Evolutionary conservation across 2,329 filamentous ascomycete species (phyloP).

Genomic region (Talaromyces rugulosus): DNA sequence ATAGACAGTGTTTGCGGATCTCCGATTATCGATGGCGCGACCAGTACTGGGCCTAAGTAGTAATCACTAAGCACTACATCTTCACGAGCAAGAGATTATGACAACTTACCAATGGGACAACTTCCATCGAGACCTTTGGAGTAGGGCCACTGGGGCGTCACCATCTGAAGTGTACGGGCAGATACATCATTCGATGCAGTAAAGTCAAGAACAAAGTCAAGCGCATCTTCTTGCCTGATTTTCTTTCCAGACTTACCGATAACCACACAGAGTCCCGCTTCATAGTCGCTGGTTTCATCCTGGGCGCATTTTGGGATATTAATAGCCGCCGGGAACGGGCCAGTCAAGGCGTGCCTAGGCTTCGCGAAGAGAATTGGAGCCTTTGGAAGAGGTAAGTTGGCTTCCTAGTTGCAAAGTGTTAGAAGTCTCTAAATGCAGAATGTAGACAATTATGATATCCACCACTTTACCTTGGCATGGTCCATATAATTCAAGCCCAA

Average conservation of each 20-base stretch:
- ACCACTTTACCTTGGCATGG: conserved; percentile 22
- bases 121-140: conserved; percentile 55
- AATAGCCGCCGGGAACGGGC: conserved; percentile 23
- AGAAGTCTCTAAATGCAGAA: not conserved
- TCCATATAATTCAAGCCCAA: conserved; percentile 29
- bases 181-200: conserved; percentile 57
- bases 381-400: conserved; percentile 22
- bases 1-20: conserved; percentile 26
- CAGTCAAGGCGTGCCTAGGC: conserved; percentile 24
- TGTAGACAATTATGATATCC: not conserved
- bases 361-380: conserved; percentile 29
- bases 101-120: conserved; percentile 38
- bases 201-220: conserved; percentile 54
- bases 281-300: conserved; percentile 28
- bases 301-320: conserved; percentile 29
- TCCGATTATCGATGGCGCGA: conserved; percentile 23
- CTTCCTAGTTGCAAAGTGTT: conserved; percentile 17
- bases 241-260: conserved; percentile 48
- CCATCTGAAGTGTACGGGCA: conserved; percentile 49
- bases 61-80: not conserved
- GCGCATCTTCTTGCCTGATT: conserved; percentile 43
- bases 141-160: conserved; percentile 59
- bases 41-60: conserved; percentile 20
- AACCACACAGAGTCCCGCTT: conserved; percentile 51
- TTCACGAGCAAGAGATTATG: not conserved